A percentile compares a stretch with the other conserved stretches of the same genome.
phyloP scores from a whole-genome alignment of 352 stramenopile genomes.

The Phytophthora quininea region DNA sequence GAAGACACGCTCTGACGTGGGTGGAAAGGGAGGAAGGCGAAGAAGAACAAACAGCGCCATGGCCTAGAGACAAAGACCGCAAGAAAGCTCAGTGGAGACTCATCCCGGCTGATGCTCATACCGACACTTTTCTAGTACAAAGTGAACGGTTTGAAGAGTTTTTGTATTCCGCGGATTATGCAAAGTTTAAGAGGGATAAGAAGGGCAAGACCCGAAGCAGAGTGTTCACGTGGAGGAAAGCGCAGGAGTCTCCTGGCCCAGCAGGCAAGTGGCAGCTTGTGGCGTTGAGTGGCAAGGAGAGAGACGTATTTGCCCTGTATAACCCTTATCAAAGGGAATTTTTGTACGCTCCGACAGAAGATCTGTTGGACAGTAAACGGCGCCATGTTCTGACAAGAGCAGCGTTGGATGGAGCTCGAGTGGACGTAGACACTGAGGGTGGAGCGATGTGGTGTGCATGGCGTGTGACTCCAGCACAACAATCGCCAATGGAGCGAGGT shows the following conservation, averaged over 20 bases:
- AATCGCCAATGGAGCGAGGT: constrained; percentile 56
- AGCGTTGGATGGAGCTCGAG: constrained; percentile 45
- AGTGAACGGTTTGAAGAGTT: constrained; percentile 63
- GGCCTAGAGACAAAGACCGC: constrained; percentile 42
- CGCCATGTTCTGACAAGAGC: constrained; percentile 60
- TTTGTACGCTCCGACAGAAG: constrained; percentile 58
- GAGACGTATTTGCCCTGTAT: constrained; percentile 76
- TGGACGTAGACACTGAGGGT: constrained; percentile 44
- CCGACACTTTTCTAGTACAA: constrained; percentile 73
- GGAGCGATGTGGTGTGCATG: constrained; percentile 56
- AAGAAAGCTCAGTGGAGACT: constrained; percentile 64
- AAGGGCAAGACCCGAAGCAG: constrained; percentile 56
- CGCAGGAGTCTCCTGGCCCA: constrained; percentile 44
- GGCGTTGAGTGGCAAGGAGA: constrained; percentile 39
- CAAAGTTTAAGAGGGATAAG: constrained; percentile 65
- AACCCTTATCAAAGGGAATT: constrained; percentile 80
- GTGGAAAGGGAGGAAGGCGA: constrained; percentile 21
- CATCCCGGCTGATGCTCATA: constrained; percentile 58
- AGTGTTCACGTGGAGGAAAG: constrained; percentile 70
- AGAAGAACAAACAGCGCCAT: constrained; percentile 16
- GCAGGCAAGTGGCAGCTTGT: constrained; percentile 72
- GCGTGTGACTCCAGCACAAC: constrained; percentile 45
- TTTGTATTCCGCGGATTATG: constrained; percentile 71
- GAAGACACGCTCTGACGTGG: constrained; percentile 59
- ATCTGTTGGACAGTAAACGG: constrained; percentile 60